These are phyloP conservation scores for Agrocybe praecox DNA, from an alignment of 768 basidiomycete species.

Conservation along the genomic window DNA sequence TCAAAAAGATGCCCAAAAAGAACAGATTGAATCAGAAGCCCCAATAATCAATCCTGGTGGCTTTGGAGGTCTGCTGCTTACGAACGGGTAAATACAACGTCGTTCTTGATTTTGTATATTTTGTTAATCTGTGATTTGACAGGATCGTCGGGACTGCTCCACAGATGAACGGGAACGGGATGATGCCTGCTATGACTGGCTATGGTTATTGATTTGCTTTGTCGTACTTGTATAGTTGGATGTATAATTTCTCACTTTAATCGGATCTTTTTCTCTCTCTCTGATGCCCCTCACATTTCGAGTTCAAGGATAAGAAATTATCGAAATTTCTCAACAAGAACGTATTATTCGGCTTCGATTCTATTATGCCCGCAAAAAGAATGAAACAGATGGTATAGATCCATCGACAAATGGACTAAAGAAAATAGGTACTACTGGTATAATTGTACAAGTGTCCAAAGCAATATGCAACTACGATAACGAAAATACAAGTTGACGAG, in stretches of 20 bases:
- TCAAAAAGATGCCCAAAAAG: slow-evolving; percentile 86
- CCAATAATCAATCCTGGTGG: slow-evolving; percentile 89
- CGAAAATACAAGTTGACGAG: background rate
- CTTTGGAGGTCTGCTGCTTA: slow-evolving; percentile 64
- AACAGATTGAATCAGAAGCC: slow-evolving; percentile 83
- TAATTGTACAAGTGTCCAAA: background rate
- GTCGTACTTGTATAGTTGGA: slow-evolving; percentile 32
- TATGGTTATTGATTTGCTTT: slow-evolving; percentile 43
- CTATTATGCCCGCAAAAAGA: background rate
- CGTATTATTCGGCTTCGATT: background rate
- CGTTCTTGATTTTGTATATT: slow-evolving; percentile 3
- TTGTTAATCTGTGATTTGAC: slow-evolving; percentile 6
- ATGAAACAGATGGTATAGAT: background rate
- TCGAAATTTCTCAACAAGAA: background rate
- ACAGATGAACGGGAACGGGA: slow-evolving; percentile 75
- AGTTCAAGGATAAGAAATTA: background rate
- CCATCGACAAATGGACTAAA: background rate
- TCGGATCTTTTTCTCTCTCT: slow-evolving; percentile 19
- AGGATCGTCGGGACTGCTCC: slow-evolving; percentile 71
- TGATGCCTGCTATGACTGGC: slow-evolving; percentile 71
- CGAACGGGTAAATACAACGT: slow-evolving; percentile 62
- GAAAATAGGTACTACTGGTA: background rate
- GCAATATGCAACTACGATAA: background rate
- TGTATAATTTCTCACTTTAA: slow-evolving; percentile 32
- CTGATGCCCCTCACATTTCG: no score